Evolutionary conservation across 306 rosid genomes (phyloP).

Genomic region (Calophaca sinica): DNA sequence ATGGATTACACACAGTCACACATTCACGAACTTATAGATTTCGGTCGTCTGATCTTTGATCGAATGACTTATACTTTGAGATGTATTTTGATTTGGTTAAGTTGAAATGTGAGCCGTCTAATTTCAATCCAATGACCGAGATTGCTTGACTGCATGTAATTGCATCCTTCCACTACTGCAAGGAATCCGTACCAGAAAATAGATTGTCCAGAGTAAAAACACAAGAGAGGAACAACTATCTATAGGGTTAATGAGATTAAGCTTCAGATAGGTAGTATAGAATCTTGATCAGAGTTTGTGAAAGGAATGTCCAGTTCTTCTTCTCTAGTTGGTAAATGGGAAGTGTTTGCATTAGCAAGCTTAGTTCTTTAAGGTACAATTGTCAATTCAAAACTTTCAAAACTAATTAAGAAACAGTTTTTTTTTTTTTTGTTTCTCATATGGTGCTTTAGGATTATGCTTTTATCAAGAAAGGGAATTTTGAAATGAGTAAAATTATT

Average conservation of each 20-base stretch:
- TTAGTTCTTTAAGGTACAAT: constrained; percentile 6
- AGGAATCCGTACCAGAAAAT: not conserved
- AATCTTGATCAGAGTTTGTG: not conserved
- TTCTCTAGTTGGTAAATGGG: constrained; percentile 14
- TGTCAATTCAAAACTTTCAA: constrained; percentile 21
- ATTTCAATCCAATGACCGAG: too few relatives aligned
- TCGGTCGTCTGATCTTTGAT: too few relatives aligned
- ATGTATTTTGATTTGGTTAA: too few relatives aligned
- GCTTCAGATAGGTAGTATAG: not conserved
- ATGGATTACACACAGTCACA: too few relatives aligned
- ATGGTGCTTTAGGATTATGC: not conserved
- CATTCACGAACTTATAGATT: too few relatives aligned
- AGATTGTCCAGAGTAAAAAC: constrained; percentile 35
- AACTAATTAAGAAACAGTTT: not conserved
- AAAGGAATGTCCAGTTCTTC: constrained; percentile 14
- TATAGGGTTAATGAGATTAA: constrained; percentile 8
- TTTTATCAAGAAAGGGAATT: not conserved
- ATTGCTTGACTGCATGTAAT: too few relatives aligned
- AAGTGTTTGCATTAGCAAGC: not conserved
- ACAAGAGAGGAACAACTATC: not conserved
- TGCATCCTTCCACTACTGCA: too few relatives aligned
- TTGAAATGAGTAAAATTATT: constrained; percentile 6
- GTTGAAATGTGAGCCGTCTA: too few relatives aligned
- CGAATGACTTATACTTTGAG: too few relatives aligned
- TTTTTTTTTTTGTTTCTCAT: not conserved